Conservation (phyloP, 225 moss, liverwort and hornwort genomes). For the Antitrichia curtipendula region DNA sequence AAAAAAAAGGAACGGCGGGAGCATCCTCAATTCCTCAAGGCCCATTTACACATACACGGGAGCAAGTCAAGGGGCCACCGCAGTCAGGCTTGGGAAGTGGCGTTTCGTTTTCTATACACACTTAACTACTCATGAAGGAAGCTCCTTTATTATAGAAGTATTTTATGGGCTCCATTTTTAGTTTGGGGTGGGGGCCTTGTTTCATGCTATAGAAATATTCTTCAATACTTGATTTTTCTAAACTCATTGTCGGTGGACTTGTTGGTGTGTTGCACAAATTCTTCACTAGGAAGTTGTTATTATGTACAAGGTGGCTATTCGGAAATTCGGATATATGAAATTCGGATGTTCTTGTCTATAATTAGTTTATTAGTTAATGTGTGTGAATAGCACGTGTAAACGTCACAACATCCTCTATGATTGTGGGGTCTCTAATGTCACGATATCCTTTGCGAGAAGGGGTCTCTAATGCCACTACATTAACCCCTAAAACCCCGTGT, state of each 20-base stretch:
- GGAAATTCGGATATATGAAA: rapidly evolving
- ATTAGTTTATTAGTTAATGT: rapidly evolving
- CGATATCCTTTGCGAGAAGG: too few relatives aligned
- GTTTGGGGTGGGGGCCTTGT: too few relatives aligned
- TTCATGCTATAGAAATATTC: too few relatives aligned
- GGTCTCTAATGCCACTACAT: too few relatives aligned
- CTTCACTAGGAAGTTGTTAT: rapidly evolving
- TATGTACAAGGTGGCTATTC: rapidly evolving
- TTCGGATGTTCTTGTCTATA: rapidly evolving
- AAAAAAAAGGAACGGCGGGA: neutral
- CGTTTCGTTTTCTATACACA: neutral
- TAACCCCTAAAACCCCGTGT: too few relatives aligned
- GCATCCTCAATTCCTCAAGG: neutral
- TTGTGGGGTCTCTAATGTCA: rapidly evolving
- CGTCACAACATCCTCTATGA: rapidly evolving
- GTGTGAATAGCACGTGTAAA: rapidly evolving
- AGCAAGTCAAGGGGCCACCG: neutral
- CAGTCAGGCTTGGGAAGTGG: neutral
- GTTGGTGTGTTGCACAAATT: rapidly evolving
- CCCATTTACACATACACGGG: neutral
- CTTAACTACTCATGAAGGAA: neutral
- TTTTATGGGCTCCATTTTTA: neutral
- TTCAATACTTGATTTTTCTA: too few relatives aligned
- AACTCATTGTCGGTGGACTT: rapidly evolving
- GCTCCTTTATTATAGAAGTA: too few relatives aligned